These are phyloP conservation scores for Colletotrichum lindemuthianum DNA, from an alignment of 2,329 filamentous ascomycete species.

Conservation along the genomic window DNA sequence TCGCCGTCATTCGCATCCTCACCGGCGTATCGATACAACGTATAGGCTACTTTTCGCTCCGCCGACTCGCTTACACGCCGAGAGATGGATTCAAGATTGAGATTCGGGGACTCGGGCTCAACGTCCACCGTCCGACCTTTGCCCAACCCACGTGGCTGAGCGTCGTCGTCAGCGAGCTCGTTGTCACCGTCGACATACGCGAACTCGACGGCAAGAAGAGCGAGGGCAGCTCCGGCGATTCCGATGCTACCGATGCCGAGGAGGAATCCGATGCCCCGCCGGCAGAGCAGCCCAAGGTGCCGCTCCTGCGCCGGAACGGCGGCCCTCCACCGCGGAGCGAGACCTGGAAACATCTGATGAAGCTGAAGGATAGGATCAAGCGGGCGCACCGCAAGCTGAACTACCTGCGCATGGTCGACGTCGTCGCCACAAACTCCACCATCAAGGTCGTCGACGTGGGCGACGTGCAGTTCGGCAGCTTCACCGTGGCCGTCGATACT, in stretches of 20 bases:
- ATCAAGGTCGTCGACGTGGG: slow-evolving; percentile 84
- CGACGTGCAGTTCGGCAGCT: slow-evolving; percentile 82
- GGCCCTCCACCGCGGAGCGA: slow-evolving; percentile 65
- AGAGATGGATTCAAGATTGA: slow-evolving; percentile 90
- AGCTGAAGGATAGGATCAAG: slow-evolving; percentile 87
- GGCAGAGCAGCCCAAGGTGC: slow-evolving; percentile 28
- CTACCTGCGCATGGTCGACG: slow-evolving; percentile 89
- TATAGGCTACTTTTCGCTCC: slow-evolving; percentile 90
- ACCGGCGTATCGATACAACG: slow-evolving; percentile 97
- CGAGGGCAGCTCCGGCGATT: slow-evolving; percentile 44
- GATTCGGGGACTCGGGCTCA: slow-evolving; percentile 87
- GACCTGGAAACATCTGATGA: slow-evolving; percentile 83
- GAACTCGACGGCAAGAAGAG: slow-evolving; percentile 66
- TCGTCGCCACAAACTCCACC: slow-evolving; percentile 84
- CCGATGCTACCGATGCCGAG: slow-evolving; percentile 39
- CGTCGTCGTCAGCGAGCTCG: slow-evolving; percentile 85
- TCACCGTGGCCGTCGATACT: slow-evolving; percentile 90
- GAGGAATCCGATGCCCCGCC: slow-evolving; percentile 25
- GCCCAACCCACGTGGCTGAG: slow-evolving; percentile 97
- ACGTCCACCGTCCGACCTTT: slow-evolving; percentile 93
- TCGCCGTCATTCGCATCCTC: slow-evolving; percentile 90
- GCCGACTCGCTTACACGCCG: slow-evolving; percentile 89
- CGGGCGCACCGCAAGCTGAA: slow-evolving; percentile 85
- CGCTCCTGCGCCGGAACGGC: slow-evolving; percentile 42
- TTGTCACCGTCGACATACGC: slow-evolving; percentile 82